A percentile compares a stretch with the other conserved stretches of the same genome.
These are phyloP conservation scores for Hyaloscypha finlandica DNA, from an alignment of 495 filamentous ascomycete genomes.

Conservation along the genomic window DNA sequence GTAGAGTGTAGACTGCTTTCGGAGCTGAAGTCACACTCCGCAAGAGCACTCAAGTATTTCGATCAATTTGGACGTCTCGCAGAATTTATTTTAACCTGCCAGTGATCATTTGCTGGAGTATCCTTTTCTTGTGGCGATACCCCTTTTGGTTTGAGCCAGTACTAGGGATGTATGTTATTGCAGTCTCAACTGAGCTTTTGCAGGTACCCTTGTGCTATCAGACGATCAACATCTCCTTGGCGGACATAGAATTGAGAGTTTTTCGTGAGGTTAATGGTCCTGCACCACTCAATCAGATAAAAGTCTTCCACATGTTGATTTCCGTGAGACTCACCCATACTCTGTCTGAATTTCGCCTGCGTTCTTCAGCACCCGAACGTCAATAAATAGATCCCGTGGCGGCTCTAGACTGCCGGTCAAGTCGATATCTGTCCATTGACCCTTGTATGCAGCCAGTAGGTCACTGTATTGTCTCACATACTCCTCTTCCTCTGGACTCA, in stretches of 20 bases:
- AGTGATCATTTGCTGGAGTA: not conserved
- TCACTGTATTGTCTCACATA: constrained; percentile 91
- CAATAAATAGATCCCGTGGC: constrained; percentile 93
- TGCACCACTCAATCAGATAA: constrained; percentile 38
- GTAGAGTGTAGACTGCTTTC: not conserved
- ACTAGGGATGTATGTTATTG: not conserved
- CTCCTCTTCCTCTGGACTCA: constrained; percentile 97
- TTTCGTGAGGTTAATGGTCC: constrained; percentile 93
- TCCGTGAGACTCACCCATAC: constrained; percentile 68
- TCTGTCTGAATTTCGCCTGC: constrained; percentile 99
- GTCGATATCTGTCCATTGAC: constrained; percentile 98
- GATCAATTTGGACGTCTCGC: not conserved
- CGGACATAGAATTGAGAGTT: constrained; percentile 98
- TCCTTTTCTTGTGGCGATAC: not conserved
- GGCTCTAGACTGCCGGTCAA: constrained; percentile 94
- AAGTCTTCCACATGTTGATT: not conserved
- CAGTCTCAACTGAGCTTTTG: constrained; percentile 77
- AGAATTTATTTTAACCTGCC: not conserved
- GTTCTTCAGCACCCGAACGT: constrained; percentile 94
- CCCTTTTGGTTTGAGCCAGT: not conserved
- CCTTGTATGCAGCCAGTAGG: constrained; percentile 93
- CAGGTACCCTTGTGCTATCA: constrained; percentile 96
- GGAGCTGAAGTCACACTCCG: not conserved
- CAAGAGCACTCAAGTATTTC: not conserved
- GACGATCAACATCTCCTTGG: constrained; percentile 91